A percentile compares a stretch with the other conserved stretches of the same genome.
Evolutionary conservation across 2,329 filamentous ascomycete genomes (phyloP).

Genomic region (Penicillium concentricum): DNA sequence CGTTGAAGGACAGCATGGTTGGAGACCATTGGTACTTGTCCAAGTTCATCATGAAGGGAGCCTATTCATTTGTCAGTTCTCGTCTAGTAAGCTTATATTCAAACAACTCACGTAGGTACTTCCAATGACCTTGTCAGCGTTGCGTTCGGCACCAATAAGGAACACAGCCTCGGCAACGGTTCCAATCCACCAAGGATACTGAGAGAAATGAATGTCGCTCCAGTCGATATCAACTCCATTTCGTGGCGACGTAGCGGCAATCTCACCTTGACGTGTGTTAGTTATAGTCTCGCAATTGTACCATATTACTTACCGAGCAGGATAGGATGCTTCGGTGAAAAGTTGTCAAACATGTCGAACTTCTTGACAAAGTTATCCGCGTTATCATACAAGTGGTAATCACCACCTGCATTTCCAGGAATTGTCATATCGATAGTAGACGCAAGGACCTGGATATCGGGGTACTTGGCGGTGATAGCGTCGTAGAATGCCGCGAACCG

Average conservation of each 20-base stretch:
- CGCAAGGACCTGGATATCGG: conserved; percentile 52
- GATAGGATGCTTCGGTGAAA: conserved; percentile 22
- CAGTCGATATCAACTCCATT: conserved; percentile 44
- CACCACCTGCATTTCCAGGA: conserved; percentile 25
- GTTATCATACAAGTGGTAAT: conserved; percentile 54
- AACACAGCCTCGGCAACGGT: conserved; percentile 65
- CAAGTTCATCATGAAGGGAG: conserved; percentile 30
- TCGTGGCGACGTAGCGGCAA: conserved; percentile 45
- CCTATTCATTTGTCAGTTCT: conserved; percentile 13
- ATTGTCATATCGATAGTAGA: conserved; percentile 29
- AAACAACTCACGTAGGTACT: conserved; percentile 26
- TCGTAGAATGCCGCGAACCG: conserved; percentile 61
- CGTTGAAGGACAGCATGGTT: conserved; percentile 31
- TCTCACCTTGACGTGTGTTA: conserved; percentile 21
- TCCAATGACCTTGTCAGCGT: conserved; percentile 40
- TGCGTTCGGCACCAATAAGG: conserved; percentile 64
- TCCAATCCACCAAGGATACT: conserved; percentile 59
- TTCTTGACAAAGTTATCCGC: conserved; percentile 52
- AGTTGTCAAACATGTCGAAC: conserved; percentile 57
- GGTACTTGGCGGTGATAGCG: conserved; percentile 57
- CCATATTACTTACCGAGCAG: conserved; percentile 21
- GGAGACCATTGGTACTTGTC: conserved; percentile 32
- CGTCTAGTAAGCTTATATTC: rapidly evolving
- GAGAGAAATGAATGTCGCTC: conserved; percentile 44
- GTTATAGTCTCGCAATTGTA: neutral